A percentile compares a stretch with the other conserved stretches of the same genome.
Conservation (phyloP, 176 grass and related monocot species). For the Raddia distichophylla region DNA sequence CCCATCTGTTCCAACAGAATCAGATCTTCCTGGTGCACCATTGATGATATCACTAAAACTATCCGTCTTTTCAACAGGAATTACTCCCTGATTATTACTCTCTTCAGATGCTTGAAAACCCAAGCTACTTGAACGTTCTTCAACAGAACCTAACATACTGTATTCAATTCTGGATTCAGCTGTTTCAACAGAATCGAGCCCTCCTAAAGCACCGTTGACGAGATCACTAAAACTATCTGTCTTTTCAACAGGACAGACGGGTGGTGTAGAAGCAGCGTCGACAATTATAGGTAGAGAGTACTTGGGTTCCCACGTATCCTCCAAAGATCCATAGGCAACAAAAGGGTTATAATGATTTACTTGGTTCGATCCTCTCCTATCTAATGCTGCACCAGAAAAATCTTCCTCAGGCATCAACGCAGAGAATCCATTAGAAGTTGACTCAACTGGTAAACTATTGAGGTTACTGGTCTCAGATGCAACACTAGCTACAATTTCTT, state of each 20-base stretch:
- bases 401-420: slow-evolving; percentile 37
- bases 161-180: slow-evolving; percentile 48
- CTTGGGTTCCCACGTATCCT: slow-evolving; percentile 51
- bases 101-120: slow-evolving; percentile 38
- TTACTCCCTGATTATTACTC: slow-evolving; percentile 27
- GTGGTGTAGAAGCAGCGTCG: slow-evolving; percentile 33
- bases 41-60: slow-evolving; percentile 55
- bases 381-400: slow-evolving; percentile 10
- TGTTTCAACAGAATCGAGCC: slow-evolving; percentile 37
- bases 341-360: slow-evolving; percentile 59
- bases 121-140: slow-evolving; percentile 31
- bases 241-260: slow-evolving; percentile 49
- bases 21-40: slow-evolving; percentile 10
- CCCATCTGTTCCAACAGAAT: slow-evolving; percentile 40
- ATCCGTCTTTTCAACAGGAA: slow-evolving; percentile 49
- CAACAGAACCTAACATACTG: slow-evolving; percentile 33
- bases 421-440: slow-evolving; percentile 20
- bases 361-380: slow-evolving; percentile 41
- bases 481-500: slow-evolving; percentile 37
- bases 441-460: slow-evolving; percentile 34
- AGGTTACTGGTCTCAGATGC: slow-evolving; percentile 31
- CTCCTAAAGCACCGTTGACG: slow-evolving; percentile 32
- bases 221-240: slow-evolving; percentile 66
- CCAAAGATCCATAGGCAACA: slow-evolving; percentile 56
- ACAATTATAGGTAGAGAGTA: slow-evolving; percentile 36